Base-by-base conservation (phyloP, 139 green algal genomes). In the Raphidocelis subcapitata region DNA sequence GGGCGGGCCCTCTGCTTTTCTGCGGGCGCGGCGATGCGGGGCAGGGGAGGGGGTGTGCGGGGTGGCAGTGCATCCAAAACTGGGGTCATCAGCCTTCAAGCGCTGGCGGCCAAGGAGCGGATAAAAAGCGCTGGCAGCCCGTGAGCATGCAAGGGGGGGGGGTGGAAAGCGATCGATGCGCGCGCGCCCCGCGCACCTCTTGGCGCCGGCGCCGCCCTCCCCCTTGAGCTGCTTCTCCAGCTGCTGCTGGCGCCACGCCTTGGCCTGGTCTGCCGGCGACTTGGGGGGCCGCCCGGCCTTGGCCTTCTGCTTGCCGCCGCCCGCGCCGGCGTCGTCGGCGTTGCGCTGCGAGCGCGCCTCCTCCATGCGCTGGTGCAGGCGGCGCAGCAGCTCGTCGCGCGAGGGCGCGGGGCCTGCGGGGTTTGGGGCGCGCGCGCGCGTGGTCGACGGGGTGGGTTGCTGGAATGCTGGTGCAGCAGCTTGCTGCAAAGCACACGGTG, bases 351-450 rank as follows among this genome's bases (percentile, higher is more conserved):
- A 36, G 29, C n/a, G 56, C 56, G 55, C 23, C 16, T 23, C 85
- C 80, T 87, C 78, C 29, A 92, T 81, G 32, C 88, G 88, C 21
- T 72, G 46, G 37, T 91, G 81, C 65, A 94, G 81, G 52, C 79
- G 76, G 54, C 84, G 77, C 29, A 82, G 68, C 49, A 93, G 82
- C 74, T 89, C 84, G 28, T 91, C 77, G 18, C 84, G 60, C 20
- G 79, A 85, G n/a, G 75, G 32, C 0, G 79, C 55, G 32, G 69
- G 74, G 62, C 74, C 62, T 49, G 41, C 41, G 41, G 8, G 8
- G 41, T 49, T 49, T 49, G 8, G 41, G 8, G 41, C 12, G 41
- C 8, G 8, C 12, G 41, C 12, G 41, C 12, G 41, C 12, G 41
- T 49, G 41, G 8, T 8, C 12, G 41, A 20, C 8, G 8, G 41